phyloP scores from a whole-genome alignment of 2,329 filamentous ascomycete species.

The Fusarium redolens region DNA sequence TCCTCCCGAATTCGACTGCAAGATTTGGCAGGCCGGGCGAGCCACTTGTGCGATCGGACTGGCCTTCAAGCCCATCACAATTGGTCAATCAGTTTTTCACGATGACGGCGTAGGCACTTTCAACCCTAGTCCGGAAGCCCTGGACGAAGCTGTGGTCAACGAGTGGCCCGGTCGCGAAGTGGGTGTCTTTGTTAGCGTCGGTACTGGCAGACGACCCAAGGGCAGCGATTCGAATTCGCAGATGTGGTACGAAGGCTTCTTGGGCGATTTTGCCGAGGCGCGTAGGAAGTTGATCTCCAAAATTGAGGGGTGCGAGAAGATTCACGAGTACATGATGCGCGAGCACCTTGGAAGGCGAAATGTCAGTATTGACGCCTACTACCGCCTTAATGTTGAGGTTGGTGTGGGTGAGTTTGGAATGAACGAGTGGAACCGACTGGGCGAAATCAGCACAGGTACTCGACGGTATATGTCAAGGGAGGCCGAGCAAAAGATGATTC shows the following conservation, averaged over 20 bases:
- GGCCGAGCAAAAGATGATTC: slow-evolving; percentile 80
- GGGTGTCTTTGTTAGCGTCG: slow-evolving; percentile 91
- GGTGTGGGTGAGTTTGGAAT: slow-evolving; percentile 97
- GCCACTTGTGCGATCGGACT: slow-evolving; percentile 92
- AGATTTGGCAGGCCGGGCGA: slow-evolving; percentile 95
- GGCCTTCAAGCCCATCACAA: slow-evolving; percentile 94
- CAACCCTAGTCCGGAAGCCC: slow-evolving; percentile 85
- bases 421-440: slow-evolving; percentile 97
- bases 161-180: slow-evolving; percentile 96
- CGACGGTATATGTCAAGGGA: slow-evolving; percentile 81
- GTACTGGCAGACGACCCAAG: slow-evolving; percentile 85
- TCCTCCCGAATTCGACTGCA: slow-evolving; percentile 90
- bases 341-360: slow-evolving; percentile 81
- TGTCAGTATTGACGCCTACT: slow-evolving; percentile 91
- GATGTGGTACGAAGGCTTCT: slow-evolving; percentile 93
- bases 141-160: slow-evolving; percentile 91
- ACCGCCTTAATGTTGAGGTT: slow-evolving; percentile 94
- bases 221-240: slow-evolving; percentile 75
- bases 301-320: slow-evolving; percentile 94
- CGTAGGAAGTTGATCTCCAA: slow-evolving; percentile 85
- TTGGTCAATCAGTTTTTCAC: slow-evolving; percentile 93
- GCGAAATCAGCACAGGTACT: slow-evolving; percentile 94
- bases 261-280: slow-evolving; percentile 93
- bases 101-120: slow-evolving; percentile 93
- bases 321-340: slow-evolving; percentile 85